Evolutionary conservation across 371 early-diverging fungal genomes (phyloP).

Genomic region (Apophysomyces sp.): DNA sequence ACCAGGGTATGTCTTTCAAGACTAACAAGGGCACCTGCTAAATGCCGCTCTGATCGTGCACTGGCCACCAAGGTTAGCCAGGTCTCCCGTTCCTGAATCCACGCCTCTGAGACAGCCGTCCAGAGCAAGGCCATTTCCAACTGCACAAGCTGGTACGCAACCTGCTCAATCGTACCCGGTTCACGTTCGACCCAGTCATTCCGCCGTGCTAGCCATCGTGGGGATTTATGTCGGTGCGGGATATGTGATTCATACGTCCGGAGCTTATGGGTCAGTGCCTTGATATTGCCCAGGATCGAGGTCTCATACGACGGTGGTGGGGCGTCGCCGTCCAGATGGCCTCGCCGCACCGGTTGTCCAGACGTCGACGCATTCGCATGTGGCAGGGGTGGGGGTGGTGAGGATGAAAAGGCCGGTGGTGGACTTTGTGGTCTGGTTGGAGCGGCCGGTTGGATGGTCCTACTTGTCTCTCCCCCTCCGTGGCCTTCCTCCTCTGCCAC

Average conservation of each 20-base stretch:
- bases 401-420: slow-evolving; percentile 28
- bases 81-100: slow-evolving; percentile 50
- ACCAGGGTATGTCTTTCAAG: slow-evolving; percentile 49
- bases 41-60: slow-evolving; percentile 43
- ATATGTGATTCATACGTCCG: slow-evolving; percentile 43
- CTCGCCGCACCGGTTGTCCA: background rate
- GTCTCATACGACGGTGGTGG: slow-evolving; percentile 51
- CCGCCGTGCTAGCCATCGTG: slow-evolving; percentile 42
- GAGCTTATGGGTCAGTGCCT: slow-evolving; percentile 30
- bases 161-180: slow-evolving; percentile 41
- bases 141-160: slow-evolving; percentile 46
- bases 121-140: slow-evolving; percentile 50
- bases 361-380: background rate
- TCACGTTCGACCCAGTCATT: slow-evolving; percentile 34
- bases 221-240: slow-evolving; percentile 45
- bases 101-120: slow-evolving; percentile 47
- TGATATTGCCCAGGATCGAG: slow-evolving; percentile 42
- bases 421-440: slow-evolving; percentile 17
- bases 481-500: background rate
- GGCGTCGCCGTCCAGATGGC: slow-evolving; percentile 17
- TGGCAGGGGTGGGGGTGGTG: slow-evolving; percentile 3
- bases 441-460: background rate
- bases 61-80: slow-evolving; percentile 47
- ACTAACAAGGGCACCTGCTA: slow-evolving; percentile 45
- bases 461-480: background rate